Evolutionary conservation across 805 yeast species (phyloP), one percentile per base, ranked within the genome.

Genomic region (Pichia nanzhaoensis): DNA sequence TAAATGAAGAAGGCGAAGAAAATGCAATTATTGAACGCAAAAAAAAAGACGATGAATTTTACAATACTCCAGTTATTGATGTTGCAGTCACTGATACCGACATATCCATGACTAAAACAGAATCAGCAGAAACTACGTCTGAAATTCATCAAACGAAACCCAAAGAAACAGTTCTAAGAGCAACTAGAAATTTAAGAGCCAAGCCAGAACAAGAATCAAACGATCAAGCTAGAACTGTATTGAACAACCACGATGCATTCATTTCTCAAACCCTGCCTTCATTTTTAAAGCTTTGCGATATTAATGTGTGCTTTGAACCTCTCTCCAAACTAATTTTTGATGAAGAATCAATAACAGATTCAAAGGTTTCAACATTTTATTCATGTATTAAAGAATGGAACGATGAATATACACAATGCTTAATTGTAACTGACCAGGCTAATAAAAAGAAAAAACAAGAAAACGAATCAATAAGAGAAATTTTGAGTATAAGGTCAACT

Each of bases 291-390:
- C 39, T 52, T 14, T 49, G 58, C 39, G 75, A 67, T 32, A 59
- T 71, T 7, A 69, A 74, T 1, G 52, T 68, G 49, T 43, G 64
- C 10, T 65, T 69, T 65, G 71, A 69, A 47, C 68, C 69, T 41
- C 64, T 72, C 50, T 56, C 70, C 18, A 51, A 69, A 34, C 50
- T 70, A 2, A 65, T 70, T 22, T 16, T 45, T 1, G 30, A 31
- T 24, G 36, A 24, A 9, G 16, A 27, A 4, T 14, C 21, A 16
- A 24, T 34, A 18, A 3, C 32, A 16, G 17, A 45, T 34, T 24
- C 16, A 7, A 34, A 33, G 17, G 20, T 46, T 16, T 33, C 33
- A 33, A 32, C 48, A 50, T 42, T 46, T 51, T 33, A 37, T 46
- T 24, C 34, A 17, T 34, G 43, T 6, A 30, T 62, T 12, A 17